These are phyloP conservation scores for Diaporthe nobilis DNA, from an alignment of 2,329 filamentous ascomycete genomes.

Conservation along the genomic window DNA sequence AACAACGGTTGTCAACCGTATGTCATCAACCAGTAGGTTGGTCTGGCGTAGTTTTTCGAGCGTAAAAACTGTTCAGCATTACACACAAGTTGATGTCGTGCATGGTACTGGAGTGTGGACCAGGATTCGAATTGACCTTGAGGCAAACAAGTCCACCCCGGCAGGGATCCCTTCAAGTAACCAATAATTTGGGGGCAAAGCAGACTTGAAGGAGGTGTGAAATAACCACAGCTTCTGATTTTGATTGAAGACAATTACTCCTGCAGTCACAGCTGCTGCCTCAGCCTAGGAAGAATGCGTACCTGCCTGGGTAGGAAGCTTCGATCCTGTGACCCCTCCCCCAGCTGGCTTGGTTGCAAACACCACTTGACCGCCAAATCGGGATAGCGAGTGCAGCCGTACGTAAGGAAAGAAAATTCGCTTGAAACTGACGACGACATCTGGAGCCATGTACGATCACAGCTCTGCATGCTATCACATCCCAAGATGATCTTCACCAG, in stretches of 20 bases:
- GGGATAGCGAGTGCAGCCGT: not conserved
- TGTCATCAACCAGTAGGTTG: not conserved
- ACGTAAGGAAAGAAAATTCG: not conserved
- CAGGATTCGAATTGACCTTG: not conserved
- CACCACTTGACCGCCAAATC: not conserved
- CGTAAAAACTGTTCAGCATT: not conserved
- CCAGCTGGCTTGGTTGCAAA: not conserved
- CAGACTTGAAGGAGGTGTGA: not conserved
- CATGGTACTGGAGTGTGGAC: not conserved
- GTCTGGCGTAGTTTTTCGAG: not conserved
- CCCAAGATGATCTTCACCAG: not conserved
- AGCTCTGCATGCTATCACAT: not conserved
- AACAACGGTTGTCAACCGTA: not conserved
- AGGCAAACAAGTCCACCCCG: not conserved
- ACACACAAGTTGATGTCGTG: not conserved
- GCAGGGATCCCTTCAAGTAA: not conserved
- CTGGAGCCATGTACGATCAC: not conserved
- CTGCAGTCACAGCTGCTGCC: not conserved
- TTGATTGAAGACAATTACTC: not conserved
- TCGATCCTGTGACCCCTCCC: not conserved
- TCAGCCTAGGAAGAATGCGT: not conserved
- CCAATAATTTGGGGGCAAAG: not conserved
- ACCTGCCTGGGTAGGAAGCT: constrained; percentile 10
- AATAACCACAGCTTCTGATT: no score
- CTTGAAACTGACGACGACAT: not conserved